Evolutionary conservation across 768 basidiomycete genomes (phyloP), one percentile per base, ranked within the genome.

Genomic region (Dentipellis sp.): DNA sequence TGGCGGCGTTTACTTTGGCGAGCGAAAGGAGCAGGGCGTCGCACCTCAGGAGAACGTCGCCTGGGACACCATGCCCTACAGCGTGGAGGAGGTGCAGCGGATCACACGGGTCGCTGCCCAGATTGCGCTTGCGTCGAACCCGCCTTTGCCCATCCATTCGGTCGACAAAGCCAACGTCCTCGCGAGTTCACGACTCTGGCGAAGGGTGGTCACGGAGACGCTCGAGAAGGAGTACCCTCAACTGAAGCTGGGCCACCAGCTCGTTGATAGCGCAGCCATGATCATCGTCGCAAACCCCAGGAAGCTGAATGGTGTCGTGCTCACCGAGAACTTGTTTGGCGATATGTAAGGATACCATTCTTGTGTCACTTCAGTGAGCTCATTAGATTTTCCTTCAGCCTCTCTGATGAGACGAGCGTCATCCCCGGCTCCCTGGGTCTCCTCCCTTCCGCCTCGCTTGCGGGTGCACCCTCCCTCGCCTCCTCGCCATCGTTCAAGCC

Each of bases 101-200:
- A 98, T 99, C 63, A 94, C 95, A 2, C 84, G 93, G 16, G 94
- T 98, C 45, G 97, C 95, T 10, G 94, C 91, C 38, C 88, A 91
- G 70, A 89, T 98, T 63, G 94, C 97, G 17, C 71, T 93, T 52
- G 75, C 86, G 21, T 72, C 82, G 4, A 77, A 88, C 66, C 97
- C 97, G 4, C 93, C 94, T 17, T 78, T 95, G 49, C 78, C 83
- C 19, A 85, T 99, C 57, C 91, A 92, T 71, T 95, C 93, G 0
- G 78, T 99, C 69, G 97, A 99, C 78, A 99, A 99, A 73, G 97
- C 97, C 54, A 99, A 99, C 71, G 97, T 99, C 19, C 83, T 99
- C 55, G 97, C 97, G 21, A 90, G 83, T 66, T 95, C 92, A 37
- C 76, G 97, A 50, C 75, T 99, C 42, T 99, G 97, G 97, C 76